Evolutionary conservation across 768 basidiomycete species (phyloP).

Genomic region (Hypsizygus marmoreus): DNA sequence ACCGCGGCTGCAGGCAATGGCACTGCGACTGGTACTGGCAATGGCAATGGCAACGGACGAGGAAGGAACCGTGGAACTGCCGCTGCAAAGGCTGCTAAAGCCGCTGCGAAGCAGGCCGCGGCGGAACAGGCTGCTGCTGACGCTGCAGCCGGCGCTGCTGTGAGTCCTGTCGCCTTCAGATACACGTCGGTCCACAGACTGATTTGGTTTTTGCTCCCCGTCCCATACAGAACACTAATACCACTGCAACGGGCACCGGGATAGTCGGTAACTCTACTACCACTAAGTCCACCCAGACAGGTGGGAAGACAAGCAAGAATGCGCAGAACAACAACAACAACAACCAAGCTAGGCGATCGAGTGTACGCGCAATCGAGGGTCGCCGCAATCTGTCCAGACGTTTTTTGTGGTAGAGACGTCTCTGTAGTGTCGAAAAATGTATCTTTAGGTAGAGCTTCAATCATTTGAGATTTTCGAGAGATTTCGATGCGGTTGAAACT

Average conservation of each 20-base stretch:
- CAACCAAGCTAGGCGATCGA: too few relatives aligned
- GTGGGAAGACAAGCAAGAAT: too few relatives aligned
- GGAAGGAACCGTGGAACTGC: slow-evolving; percentile 1
- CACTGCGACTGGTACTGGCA: neutral
- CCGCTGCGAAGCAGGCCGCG: slow-evolving; percentile 1
- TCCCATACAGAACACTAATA: neutral
- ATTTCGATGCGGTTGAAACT: neutral
- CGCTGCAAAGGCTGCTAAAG: slow-evolving; percentile 3
- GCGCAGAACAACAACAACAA: too few relatives aligned
- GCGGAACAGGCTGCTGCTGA: neutral
- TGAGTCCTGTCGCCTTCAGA: neutral
- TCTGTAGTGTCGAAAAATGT: slow-evolving; percentile 7
- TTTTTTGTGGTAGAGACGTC: neutral
- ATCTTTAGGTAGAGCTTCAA: slow-evolving; percentile 10
- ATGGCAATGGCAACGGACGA: slow-evolving; percentile 2
- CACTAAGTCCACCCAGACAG: too few relatives aligned
- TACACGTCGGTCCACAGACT: neutral
- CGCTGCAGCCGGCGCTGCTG: neutral
- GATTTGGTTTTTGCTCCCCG: neutral
- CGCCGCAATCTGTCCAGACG: neutral
- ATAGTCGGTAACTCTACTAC: too few relatives aligned
- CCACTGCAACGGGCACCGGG: too few relatives aligned
- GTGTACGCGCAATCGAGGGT: neutral
- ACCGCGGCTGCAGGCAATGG: slow-evolving; percentile 2
- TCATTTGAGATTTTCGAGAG: slow-evolving; percentile 6